phyloP scores from a whole-genome alignment of 169 alveolate genomes.

The Theileria orientalis region DNA sequence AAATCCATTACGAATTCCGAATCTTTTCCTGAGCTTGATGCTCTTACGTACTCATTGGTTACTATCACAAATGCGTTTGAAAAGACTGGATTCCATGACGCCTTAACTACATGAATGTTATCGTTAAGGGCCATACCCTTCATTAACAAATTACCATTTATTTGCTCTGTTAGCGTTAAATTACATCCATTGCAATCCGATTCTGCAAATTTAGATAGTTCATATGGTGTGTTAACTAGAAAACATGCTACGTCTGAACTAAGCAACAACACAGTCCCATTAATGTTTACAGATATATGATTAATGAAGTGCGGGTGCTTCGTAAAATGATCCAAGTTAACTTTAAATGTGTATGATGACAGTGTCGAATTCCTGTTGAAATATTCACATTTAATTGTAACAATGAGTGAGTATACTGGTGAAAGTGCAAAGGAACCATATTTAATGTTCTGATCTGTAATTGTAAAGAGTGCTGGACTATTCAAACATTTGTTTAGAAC shows the following conservation, averaged over 20 bases:
- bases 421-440: conserved; percentile 10
- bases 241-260: conserved; percentile 17
- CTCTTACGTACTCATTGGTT: conserved; percentile 9
- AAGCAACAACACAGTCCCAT: conserved; percentile 35
- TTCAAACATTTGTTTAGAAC: conserved; percentile 17
- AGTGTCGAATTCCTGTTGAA: neutral
- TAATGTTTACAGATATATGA: conserved; percentile 41
- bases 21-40: neutral
- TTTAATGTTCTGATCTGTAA: conserved; percentile 34
- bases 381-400: conserved; percentile 47
- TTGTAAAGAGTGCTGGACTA: conserved; percentile 51
- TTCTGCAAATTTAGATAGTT: conserved; percentile 34
- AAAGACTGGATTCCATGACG: neutral
- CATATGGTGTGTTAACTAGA: conserved; percentile 38
- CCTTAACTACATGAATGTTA: conserved; percentile 1
- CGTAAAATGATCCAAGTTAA: conserved; percentile 28
- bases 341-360: conserved; percentile 37
- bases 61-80: conserved; percentile 4
- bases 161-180: neutral
- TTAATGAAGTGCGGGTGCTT: conserved; percentile 36
- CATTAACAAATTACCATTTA: neutral
- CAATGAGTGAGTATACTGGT: neutral
- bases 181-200: conserved; percentile 9
- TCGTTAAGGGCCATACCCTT: neutral
- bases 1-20: neutral